A percentile compares a stretch with the other conserved stretches of the same genome.
These are phyloP conservation scores for Fagus crenata DNA, from an alignment of 306 rosid species.

Conservation along the genomic window DNA sequence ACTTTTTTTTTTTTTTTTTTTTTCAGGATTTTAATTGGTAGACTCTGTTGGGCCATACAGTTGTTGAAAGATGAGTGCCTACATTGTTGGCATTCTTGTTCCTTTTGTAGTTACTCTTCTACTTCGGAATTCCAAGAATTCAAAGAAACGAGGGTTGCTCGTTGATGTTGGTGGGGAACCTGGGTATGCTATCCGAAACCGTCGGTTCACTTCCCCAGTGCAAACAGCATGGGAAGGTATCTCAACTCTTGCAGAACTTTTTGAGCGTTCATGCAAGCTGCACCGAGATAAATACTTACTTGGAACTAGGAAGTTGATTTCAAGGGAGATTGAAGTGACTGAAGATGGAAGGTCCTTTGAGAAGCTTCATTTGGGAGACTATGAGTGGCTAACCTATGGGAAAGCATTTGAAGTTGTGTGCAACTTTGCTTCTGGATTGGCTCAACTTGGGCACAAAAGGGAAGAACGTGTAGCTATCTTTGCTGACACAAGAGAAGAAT, in stretches of 20 bases:
- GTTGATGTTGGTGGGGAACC: slow-evolving; percentile 68
- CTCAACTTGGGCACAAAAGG: slow-evolving; percentile 58
- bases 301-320: slow-evolving; percentile 73
- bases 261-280: slow-evolving; percentile 62
- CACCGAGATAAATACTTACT: slow-evolving; percentile 54
- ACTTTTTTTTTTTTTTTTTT: neutral
- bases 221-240: slow-evolving; percentile 72
- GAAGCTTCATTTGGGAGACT: slow-evolving; percentile 85
- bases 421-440: slow-evolving; percentile 75
- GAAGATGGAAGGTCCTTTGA: slow-evolving; percentile 73
- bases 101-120: slow-evolving; percentile 63
- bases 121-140: slow-evolving; percentile 45
- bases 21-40: slow-evolving; percentile 32
- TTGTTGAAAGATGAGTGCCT: slow-evolving; percentile 53
- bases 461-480: slow-evolving; percentile 84
- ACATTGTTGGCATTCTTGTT: slow-evolving; percentile 57
- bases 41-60: slow-evolving; percentile 7
- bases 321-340: slow-evolving; percentile 52
- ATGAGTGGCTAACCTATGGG: slow-evolving; percentile 75
- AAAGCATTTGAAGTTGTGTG: slow-evolving; percentile 62
- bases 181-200: slow-evolving; percentile 64
- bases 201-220: slow-evolving; percentile 41
- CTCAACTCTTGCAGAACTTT: slow-evolving; percentile 78
- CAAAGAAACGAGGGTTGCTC: slow-evolving; percentile 62
- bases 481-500: slow-evolving; percentile 87